These are phyloP conservation scores for Ustilago tritici DNA, from an alignment of 1,284 basidiomycete genomes.

Conservation along the genomic window DNA sequence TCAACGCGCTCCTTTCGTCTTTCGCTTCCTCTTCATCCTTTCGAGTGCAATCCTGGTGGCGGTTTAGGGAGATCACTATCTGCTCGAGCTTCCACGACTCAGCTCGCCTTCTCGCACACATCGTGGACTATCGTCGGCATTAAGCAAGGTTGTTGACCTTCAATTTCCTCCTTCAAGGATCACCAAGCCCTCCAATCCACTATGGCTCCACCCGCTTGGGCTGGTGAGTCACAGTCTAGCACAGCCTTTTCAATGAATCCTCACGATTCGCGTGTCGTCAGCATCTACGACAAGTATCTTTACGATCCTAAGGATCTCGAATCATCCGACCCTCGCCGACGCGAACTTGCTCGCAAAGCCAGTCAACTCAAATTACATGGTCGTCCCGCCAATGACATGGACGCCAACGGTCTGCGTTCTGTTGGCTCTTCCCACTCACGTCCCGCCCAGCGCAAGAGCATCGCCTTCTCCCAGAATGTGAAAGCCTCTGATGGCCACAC, in stretches of 20 bases:
- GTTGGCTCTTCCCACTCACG: conserved; percentile 6
- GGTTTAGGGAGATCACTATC: neutral
- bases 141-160: neutral
- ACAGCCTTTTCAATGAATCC: conserved; percentile 45
- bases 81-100: neutral
- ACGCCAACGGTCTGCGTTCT: conserved; percentile 41
- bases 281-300: conserved; percentile 62
- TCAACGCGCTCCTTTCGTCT: neutral
- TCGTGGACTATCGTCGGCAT: neutral
- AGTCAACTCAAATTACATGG: conserved; percentile 49
- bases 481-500: conserved; percentile 35
- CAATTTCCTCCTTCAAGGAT: neutral
- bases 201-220: conserved; percentile 31
- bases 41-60: neutral
- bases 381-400: conserved; percentile 38
- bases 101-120: neutral
- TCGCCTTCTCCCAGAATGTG: conserved; percentile 48
- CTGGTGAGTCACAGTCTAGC: conserved; percentile 45
- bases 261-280: conserved; percentile 57
- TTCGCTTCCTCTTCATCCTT: neutral
- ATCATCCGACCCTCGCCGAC: conserved; percentile 52
- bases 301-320: conserved; percentile 58
- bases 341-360: conserved; percentile 52
- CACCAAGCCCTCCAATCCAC: neutral
- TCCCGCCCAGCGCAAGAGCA: conserved; percentile 34